phyloP scores from a whole-genome alignment of 768 basidiomycete genomes.

The Collybia sp. region DNA sequence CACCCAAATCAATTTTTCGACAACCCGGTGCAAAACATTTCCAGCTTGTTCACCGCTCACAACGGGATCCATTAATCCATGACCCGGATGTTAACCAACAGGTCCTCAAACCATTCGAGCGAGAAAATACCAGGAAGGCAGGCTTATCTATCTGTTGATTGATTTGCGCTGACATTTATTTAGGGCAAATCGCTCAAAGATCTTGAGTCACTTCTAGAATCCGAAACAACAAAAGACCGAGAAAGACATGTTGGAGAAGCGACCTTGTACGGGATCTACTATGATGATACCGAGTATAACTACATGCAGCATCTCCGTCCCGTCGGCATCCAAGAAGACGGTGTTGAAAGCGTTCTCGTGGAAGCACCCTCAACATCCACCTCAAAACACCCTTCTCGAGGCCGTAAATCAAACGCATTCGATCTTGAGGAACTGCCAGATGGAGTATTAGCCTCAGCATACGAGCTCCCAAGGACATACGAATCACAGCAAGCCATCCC shows the following conservation, averaged over 20 bases:
- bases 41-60: conserved; percentile 95
- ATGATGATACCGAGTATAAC: conserved; percentile 94
- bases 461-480: conserved; percentile 70
- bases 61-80: conserved; percentile 91
- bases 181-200: conserved; percentile 83
- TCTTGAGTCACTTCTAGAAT: conserved; percentile 55
- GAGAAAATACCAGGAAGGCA: conserved; percentile 70
- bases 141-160: conserved; percentile 4
- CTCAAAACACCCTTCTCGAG: conserved; percentile 23
- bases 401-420: conserved; percentile 27
- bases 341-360: conserved; percentile 75
- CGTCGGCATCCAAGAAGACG: conserved; percentile 73
- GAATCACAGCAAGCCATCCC: conserved; percentile 79
- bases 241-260: conserved; percentile 80
- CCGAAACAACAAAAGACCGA: conserved; percentile 40
- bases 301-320: conserved; percentile 95
- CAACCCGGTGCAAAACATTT: conserved; percentile 90
- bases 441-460: conserved; percentile 67
- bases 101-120: conserved; percentile 82
- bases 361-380: conserved; percentile 58
- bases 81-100: conserved; percentile 85
- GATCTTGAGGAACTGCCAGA: conserved; percentile 56
- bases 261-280: conserved; percentile 84
- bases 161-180: conserved; percentile 8
- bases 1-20: conserved; percentile 83